Percentiles rank a stretch among this genome's conserved stretches.
These are phyloP conservation scores for Peniophora sp. DNA, from an alignment of 1,284 basidiomycete genomes.

Conservation along the genomic window DNA sequence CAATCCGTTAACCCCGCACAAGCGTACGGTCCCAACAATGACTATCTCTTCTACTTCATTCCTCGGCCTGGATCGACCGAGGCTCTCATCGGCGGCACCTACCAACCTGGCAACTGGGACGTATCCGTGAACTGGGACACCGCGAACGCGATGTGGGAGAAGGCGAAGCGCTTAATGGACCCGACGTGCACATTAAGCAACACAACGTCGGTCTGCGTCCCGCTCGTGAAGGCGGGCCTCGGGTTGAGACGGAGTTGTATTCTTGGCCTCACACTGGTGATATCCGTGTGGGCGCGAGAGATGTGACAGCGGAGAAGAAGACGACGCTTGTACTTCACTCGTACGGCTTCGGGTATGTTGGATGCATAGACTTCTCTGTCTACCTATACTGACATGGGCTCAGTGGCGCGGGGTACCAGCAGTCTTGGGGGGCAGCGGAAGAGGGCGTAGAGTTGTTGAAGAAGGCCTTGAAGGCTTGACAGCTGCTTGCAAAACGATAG, in stretches of 20 bases:
- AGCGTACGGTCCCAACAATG: constrained; percentile 6
- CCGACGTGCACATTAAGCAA: constrained; percentile 36
- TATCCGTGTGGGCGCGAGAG: neutral
- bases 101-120: constrained; percentile 39
- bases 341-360: constrained; percentile 43
- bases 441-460: constrained; percentile 25
- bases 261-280: neutral
- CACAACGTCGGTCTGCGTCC: constrained; percentile 72
- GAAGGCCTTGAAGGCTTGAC: too few relatives aligned
- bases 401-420: constrained; percentile 56
- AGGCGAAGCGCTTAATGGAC: constrained; percentile 27
- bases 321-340: constrained; percentile 57
- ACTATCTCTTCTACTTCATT: constrained; percentile 41
- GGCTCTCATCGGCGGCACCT: constrained; percentile 50
- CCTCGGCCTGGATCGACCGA: constrained; percentile 35
- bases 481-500: too few relatives aligned
- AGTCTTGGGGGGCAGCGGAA: constrained; percentile 66
- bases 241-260: constrained; percentile 49
- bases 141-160: constrained; percentile 37
- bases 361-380: constrained; percentile 4
- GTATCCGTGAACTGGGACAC: constrained; percentile 34
- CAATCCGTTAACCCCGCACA: constrained; percentile 3
- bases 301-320: constrained; percentile 31
- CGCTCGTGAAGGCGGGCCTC: constrained; percentile 56
- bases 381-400: constrained; percentile 18